A percentile compares a stretch with the other conserved stretches of the same genome.
Conservation (phyloP, 768 basidiomycete genomes). For the Hygrophorus pudorinus region DNA sequence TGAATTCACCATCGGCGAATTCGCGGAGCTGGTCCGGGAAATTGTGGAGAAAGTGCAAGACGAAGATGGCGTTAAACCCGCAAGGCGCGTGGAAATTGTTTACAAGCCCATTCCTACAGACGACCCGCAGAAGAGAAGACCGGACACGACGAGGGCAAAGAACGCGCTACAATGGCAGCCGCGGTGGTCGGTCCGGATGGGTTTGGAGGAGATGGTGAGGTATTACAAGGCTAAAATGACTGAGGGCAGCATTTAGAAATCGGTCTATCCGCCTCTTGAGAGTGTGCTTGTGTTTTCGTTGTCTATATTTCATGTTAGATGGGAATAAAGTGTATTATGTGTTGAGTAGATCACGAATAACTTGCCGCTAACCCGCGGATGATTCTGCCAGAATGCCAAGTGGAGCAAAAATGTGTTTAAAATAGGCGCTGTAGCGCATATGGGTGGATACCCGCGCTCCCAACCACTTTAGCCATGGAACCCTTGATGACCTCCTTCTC, state of each 20-base stretch:
- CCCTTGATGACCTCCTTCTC: constrained; percentile 45
- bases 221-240: constrained; percentile 89
- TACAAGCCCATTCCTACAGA: constrained; percentile 81
- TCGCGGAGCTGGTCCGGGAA: constrained; percentile 86
- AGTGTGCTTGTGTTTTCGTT: neutral
- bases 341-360: too few species aligned
- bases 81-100: constrained; percentile 53
- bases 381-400: too few species aligned
- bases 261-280: neutral
- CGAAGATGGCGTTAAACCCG: constrained; percentile 54
- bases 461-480: constrained; percentile 26
- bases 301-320: neutral
- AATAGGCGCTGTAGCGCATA: neutral
- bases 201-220: constrained; percentile 88
- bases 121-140: constrained; percentile 89
- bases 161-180: constrained; percentile 83
- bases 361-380: too few species aligned
- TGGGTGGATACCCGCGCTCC: neutral
- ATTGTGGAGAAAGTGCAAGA: constrained; percentile 89
- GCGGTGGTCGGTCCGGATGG: constrained; percentile 86
- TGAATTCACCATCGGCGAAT: constrained; percentile 93
- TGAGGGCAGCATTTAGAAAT: constrained; percentile 61
- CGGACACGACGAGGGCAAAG: constrained; percentile 89
- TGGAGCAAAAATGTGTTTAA: too few species aligned
- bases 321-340: too few species aligned